phyloP scores from a whole-genome alignment of 139 green algal species.

The Coelastrella sp. region DNA sequence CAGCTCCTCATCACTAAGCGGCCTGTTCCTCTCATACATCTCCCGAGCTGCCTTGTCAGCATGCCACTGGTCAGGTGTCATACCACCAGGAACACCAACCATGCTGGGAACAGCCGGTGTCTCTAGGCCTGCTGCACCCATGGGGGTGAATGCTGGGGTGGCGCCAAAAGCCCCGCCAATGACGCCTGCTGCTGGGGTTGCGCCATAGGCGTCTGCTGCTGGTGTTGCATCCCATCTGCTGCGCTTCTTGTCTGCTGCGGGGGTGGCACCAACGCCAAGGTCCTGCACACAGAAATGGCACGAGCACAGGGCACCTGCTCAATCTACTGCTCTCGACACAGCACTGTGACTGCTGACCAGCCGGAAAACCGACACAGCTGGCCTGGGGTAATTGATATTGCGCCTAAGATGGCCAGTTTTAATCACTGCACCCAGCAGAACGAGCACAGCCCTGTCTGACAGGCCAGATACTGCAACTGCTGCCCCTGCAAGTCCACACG shows the following conservation, averaged over 20 bases:
- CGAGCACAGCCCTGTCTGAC: neutral
- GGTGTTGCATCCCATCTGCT: constrained; percentile 92
- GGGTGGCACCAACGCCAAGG: constrained; percentile 45
- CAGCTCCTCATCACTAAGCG: constrained; percentile 95
- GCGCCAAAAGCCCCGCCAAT: constrained; percentile 64
- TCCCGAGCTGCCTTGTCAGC: constrained; percentile 85
- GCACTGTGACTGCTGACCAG: neutral
- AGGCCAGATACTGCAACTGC: neutral
- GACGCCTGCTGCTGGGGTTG: constrained; percentile 50
- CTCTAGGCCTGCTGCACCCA: constrained; percentile 34
- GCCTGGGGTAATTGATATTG: no score
- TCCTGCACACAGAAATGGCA: neutral
- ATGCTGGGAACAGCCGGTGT: constrained; percentile 25
- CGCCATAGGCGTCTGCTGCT: constrained; percentile 59
- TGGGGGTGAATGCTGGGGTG: constrained; percentile 70
- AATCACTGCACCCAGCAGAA: neutral
- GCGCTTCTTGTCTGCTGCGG: constrained; percentile 64
- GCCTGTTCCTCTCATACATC: constrained; percentile 94
- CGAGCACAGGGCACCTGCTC: neutral
- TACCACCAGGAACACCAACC: constrained; percentile 50
- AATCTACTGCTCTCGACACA: neutral
- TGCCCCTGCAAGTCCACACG: neutral
- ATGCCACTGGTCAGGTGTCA: constrained; percentile 89
- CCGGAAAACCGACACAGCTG: neutral
- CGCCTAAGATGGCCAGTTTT: no score